phyloP scores from a whole-genome alignment of 192 early-diverging fungal genomes.

The Powellomyces hirtus region DNA sequence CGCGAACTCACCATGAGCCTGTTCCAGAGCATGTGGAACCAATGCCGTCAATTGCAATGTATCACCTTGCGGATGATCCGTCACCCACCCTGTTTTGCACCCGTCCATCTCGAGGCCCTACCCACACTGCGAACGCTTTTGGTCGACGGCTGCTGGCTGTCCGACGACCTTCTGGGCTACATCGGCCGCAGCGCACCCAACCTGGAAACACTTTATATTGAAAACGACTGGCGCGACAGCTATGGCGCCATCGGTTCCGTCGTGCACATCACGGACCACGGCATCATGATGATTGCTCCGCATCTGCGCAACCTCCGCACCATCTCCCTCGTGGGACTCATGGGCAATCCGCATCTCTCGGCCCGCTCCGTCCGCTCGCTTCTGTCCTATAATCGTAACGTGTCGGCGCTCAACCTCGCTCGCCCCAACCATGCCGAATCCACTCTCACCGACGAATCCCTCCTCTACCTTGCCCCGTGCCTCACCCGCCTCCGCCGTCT shows the following conservation, averaged over 20 bases:
- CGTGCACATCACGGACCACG: constrained; percentile 27
- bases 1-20: constrained; percentile 13
- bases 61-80: constrained; percentile 26
- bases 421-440: constrained; percentile 3
- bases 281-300: constrained; percentile 13
- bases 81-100: neutral
- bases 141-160: constrained; percentile 32
- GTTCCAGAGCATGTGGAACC: constrained; percentile 22
- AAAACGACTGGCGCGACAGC: constrained; percentile 22
- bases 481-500: constrained; percentile 6
- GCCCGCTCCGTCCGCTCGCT: constrained; percentile 8
- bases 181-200: constrained; percentile 24
- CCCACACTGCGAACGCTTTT: constrained; percentile 16
- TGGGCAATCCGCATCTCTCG: constrained; percentile 3
- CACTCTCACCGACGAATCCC: constrained; percentile 5
- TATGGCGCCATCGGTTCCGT: constrained; percentile 9
- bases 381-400: constrained; percentile 20
- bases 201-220: constrained; percentile 29
- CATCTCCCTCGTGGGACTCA: constrained; percentile 24
- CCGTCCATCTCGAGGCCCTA: constrained; percentile 1
- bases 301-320: constrained; percentile 23
- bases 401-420: constrained; percentile 28
- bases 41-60: constrained; percentile 16
- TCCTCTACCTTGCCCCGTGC: constrained; percentile 14
- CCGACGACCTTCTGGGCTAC: constrained; percentile 12